Conservation (phyloP, 192 early-diverging fungal species). For the Entomortierella chlamydospora region DNA sequence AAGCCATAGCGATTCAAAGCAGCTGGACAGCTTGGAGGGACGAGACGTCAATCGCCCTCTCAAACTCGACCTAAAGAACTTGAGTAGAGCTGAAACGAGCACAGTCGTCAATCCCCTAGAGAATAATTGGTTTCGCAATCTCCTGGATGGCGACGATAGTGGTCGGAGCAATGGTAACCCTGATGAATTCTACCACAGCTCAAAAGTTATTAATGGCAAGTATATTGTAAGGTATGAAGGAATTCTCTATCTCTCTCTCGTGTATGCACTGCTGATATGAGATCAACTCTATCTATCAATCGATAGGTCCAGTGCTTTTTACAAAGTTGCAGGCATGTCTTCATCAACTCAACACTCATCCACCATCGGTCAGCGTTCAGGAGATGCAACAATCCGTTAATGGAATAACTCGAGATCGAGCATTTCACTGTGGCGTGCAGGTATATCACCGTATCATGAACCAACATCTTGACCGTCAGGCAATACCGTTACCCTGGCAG, state of each 20-base stretch:
- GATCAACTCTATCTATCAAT: neutral
- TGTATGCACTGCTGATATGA: too few relatives aligned
- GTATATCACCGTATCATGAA: constrained; percentile 36
- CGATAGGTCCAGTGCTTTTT: constrained; percentile 4
- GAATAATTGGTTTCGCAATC: neutral
- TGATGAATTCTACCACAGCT: neutral
- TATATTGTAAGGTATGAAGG: neutral
- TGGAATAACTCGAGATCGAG: constrained; percentile 3
- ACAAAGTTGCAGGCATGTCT: constrained; percentile 6
- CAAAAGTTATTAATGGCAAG: neutral
- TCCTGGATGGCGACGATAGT: neutral
- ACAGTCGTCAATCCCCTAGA: neutral
- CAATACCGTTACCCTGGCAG: constrained; percentile 37
- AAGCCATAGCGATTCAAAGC: neutral
- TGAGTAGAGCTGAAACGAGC: neutral
- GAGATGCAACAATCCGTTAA: neutral
- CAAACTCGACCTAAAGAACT: neutral
- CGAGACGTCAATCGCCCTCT: neutral
- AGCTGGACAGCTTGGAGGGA: neutral
- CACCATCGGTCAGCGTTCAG: neutral
- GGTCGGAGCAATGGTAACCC: neutral
- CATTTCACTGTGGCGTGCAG: neutral
- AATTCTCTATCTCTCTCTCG: too few relatives aligned
- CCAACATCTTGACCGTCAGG: constrained; percentile 17
- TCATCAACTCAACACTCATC: constrained; percentile 1